Percentiles rank a stretch among this genome's conserved stretches.
phyloP scores from a whole-genome alignment of 2,329 filamentous ascomycete genomes.

The Colletotrichum sp. region DNA sequence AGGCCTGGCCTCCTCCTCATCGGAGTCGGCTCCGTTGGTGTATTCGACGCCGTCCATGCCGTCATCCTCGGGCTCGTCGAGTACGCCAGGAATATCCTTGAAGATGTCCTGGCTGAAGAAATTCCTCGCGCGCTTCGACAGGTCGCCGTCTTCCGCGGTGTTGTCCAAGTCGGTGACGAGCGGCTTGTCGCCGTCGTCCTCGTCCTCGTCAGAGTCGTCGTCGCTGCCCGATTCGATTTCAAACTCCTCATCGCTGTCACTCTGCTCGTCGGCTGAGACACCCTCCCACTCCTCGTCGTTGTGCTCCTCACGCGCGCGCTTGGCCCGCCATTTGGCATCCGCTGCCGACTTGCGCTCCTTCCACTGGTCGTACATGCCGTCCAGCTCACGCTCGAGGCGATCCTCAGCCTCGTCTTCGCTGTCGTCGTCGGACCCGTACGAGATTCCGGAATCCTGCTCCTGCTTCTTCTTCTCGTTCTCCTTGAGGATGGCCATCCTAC shows the following conservation, averaged over 20 bases:
- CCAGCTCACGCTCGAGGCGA: slow-evolving; percentile 81
- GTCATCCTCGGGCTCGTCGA: slow-evolving; percentile 51
- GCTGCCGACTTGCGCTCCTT: slow-evolving; percentile 77
- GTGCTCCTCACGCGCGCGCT: slow-evolving; percentile 82
- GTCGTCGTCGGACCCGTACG: slow-evolving; percentile 52
- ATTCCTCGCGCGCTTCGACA: slow-evolving; percentile 84
- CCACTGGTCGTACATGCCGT: slow-evolving; percentile 86
- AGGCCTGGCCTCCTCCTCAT: slow-evolving; percentile 16
- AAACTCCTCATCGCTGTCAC: slow-evolving; percentile 59
- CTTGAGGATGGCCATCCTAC: slow-evolving; percentile 76
- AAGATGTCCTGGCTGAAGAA: slow-evolving; percentile 98
- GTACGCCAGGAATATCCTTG: slow-evolving; percentile 74
- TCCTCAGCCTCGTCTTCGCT: slow-evolving; percentile 77
- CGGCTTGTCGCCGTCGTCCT: slow-evolving; percentile 27
- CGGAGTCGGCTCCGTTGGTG: not conserved
- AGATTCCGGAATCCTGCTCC: slow-evolving; percentile 63
- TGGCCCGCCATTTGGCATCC: slow-evolving; percentile 89
- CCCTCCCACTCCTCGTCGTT: slow-evolving; percentile 93
- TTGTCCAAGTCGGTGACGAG: slow-evolving; percentile 43
- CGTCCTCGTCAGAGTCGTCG: slow-evolving; percentile 37
- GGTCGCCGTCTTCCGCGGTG: slow-evolving; percentile 55
- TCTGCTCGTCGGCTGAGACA: slow-evolving; percentile 72
- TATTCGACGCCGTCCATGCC: slow-evolving; percentile 36
- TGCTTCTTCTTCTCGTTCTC: slow-evolving; percentile 63
- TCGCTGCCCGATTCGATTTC: slow-evolving; percentile 61